These are phyloP conservation scores for Boehmeria nivea DNA, from an alignment of 306 rosid species.

Conservation along the genomic window DNA sequence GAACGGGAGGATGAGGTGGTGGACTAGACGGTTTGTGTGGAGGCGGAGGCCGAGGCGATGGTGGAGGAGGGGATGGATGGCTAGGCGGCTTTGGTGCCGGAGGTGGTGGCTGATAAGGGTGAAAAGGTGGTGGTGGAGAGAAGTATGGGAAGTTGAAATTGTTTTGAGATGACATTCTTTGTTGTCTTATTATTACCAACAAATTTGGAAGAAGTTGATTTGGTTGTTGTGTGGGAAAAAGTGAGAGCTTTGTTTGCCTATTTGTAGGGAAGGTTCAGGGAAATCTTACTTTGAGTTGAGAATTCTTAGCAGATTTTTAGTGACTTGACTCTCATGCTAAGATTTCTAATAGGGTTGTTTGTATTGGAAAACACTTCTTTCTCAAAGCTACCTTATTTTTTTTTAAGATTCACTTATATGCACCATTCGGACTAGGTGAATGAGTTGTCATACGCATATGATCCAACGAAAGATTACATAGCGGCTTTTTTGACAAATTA, in stretches of 20 bases:
- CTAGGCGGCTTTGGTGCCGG: neutral
- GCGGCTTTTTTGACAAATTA: no score
- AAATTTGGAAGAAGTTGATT: neutral
- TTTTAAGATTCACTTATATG: no score
- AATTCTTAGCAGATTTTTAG: conserved; percentile 7
- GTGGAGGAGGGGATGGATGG: neutral
- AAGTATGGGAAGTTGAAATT: conserved; percentile 19
- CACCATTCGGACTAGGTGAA: no score
- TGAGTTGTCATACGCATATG: no score
- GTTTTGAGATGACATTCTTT: conserved; percentile 43
- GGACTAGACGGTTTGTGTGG: no score
- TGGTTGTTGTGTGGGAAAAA: conserved; percentile 12
- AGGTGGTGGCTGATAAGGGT: no score
- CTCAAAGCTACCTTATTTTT: conserved; percentile 14
- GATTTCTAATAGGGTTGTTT: conserved; percentile 45
- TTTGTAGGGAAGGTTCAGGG: conserved; percentile 23
- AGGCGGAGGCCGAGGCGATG: no score
- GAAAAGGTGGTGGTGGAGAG: conserved; percentile 25
- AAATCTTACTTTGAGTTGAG: conserved; percentile 8
- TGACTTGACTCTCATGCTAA: conserved; percentile 64
- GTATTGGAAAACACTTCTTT: conserved; percentile 64
- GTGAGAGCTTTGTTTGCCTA: conserved; percentile 9
- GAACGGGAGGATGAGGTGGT: neutral
- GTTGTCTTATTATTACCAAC: neutral
- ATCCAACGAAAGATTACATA: no score